A percentile compares a stretch with the other conserved stretches of the same genome.
These are phyloP conservation scores for Rhodamnia rubescens DNA, from an alignment of 345 rosid genomes.

Conservation along the genomic window DNA sequence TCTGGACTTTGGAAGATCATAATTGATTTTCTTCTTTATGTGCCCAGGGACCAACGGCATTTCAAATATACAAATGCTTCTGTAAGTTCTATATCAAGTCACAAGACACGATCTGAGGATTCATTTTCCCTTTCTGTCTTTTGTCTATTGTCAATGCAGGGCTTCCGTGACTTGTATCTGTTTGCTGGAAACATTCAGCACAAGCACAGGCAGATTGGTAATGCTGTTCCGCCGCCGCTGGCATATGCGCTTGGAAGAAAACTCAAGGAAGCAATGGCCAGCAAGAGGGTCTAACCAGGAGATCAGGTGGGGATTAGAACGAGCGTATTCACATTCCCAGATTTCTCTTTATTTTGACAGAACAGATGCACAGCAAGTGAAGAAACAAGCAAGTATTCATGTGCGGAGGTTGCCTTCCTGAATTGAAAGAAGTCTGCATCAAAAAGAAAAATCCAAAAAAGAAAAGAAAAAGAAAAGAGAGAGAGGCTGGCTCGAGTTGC, in stretches of 20 bases:
- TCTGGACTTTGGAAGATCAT: not conserved
- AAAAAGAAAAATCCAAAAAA: not conserved
- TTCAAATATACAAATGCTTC: not conserved
- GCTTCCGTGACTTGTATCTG: conserved; percentile 68
- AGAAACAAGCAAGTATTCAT: not conserved
- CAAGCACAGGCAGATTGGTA: conserved; percentile 83
- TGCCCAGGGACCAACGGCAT: no score
- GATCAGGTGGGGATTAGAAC: not conserved
- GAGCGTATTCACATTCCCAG: not conserved
- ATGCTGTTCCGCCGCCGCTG: conserved; percentile 88
- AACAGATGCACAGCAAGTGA: not conserved
- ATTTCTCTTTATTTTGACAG: not conserved
- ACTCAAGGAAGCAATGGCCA: conserved; percentile 60
- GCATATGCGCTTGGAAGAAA: conserved; percentile 77
- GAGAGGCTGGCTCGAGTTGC: not conserved
- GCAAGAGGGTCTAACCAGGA: conserved; percentile 2
- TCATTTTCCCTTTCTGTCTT: not conserved
- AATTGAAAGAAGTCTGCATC: not conserved
- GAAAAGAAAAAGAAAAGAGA: not conserved
- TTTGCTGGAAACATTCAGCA: conserved; percentile 50
- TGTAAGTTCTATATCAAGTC: not conserved
- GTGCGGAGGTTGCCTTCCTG: not conserved
- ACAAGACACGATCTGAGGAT: not conserved
- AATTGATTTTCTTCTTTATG: not conserved
- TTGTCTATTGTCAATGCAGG: conserved; percentile 23